Evolutionary conservation across 495 filamentous ascomycete species (phyloP), one percentile per base, ranked within the genome.

Genomic region (Annulohypoxylon bovei): DNA sequence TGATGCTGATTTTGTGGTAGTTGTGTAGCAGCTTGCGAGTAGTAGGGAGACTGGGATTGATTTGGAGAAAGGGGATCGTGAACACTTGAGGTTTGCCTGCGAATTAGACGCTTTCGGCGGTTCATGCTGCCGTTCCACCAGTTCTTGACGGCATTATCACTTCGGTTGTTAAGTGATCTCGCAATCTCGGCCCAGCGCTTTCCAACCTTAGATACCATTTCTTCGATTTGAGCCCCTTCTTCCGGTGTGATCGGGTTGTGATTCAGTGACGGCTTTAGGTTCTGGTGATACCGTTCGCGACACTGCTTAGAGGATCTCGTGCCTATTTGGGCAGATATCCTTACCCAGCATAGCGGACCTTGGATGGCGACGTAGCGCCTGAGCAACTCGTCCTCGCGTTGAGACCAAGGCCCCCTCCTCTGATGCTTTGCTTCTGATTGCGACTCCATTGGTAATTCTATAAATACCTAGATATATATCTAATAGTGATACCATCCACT

Each of bases 41-140:
- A 33, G 28, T 53, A 53, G 5, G 25, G n/a, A 32, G 49, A 33
- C 8, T 3, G 49, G 28, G n/a, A 8, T 1, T 33, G 49, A 28
- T 25, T 9, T 14, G 25, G 28, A 20, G 16, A 4, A 4, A 16
- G 4, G 5, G 3, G 33, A 6, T 67, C 67, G 40, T 75, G 62
- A 37, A 61, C 49, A 47, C 22, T 55, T 35, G 66, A 46, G 40
- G 28, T 37, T 50, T 67, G 70, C 57, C 68, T 76, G 65, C 63
- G 79, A 42, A 12, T 44, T 33, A 82, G 53, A 47, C 86, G 81
- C 70, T 81, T 80, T 68, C 86, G 80, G 71, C 94, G 88, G 81
- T 98, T 97, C 89, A 93, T 90, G 75, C 92, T 92, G 33, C 95
- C 95, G 79, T 99, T 98, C 93, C 93, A 98, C 93, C 94, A 98